phyloP scores from a whole-genome alignment of 2,329 filamentous ascomycete genomes.

The Exophiala aquamarina region DNA sequence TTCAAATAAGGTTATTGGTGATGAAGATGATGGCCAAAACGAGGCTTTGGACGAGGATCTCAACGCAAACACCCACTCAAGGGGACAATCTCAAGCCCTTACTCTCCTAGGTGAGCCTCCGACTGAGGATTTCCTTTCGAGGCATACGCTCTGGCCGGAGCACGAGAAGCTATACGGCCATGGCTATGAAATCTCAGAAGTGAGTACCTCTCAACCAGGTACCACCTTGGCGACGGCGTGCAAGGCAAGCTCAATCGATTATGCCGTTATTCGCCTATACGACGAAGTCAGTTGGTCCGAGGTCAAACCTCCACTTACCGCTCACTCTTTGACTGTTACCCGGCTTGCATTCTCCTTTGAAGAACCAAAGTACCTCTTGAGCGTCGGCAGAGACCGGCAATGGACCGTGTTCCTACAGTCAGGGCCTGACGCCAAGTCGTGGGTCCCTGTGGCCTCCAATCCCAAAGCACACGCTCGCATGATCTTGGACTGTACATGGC shows the following conservation, averaged over 20 bases:
- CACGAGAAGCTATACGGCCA: constrained; percentile 96
- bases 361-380: constrained; percentile 74
- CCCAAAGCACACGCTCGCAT: constrained; percentile 87
- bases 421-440: constrained; percentile 43
- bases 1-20: constrained; percentile 87
- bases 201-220: constrained; percentile 75
- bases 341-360: constrained; percentile 70
- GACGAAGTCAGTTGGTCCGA: constrained; percentile 87
- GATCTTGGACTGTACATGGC: constrained; percentile 88
- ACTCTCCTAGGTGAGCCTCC: constrained; percentile 73
- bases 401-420: constrained; percentile 76
- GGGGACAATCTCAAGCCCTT: constrained; percentile 48
- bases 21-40: constrained; percentile 39
- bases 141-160: constrained; percentile 93
- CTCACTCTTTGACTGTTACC: constrained; percentile 84
- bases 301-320: constrained; percentile 75
- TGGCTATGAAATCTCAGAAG: constrained; percentile 91
- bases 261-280: constrained; percentile 90
- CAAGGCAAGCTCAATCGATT: constrained; percentile 86
- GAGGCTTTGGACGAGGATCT: constrained; percentile 36
- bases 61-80: constrained; percentile 46
- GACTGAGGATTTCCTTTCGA: constrained; percentile 82
- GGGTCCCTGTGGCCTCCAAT: constrained; percentile 63
- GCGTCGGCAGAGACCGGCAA: constrained; percentile 86
- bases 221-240: constrained; percentile 84